phyloP scores from a whole-genome alignment of 352 stramenopile species.

The Phytophthora cryptogea region DNA sequence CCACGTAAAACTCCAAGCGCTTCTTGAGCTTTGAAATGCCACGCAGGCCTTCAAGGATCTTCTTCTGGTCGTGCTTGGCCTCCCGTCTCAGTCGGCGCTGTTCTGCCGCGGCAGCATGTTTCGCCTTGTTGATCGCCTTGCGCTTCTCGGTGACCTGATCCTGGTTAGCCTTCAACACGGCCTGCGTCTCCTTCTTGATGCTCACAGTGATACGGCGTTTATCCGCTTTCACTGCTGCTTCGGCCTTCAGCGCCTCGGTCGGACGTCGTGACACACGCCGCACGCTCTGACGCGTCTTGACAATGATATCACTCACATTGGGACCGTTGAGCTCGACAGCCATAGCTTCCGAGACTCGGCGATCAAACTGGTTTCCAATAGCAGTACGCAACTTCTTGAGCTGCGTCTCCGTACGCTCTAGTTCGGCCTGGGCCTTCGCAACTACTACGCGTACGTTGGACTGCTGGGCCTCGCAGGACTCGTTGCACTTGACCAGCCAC shows the following conservation, averaged over 20 bases:
- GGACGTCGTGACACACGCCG: slow-evolving; percentile 24
- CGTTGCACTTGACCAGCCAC: slow-evolving; percentile 64
- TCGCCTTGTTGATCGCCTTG: slow-evolving; percentile 45
- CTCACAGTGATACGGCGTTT: slow-evolving; percentile 48
- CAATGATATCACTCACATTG: slow-evolving; percentile 26
- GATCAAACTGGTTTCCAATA: slow-evolving; percentile 65
- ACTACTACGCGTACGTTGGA: slow-evolving; percentile 41
- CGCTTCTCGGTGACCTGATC: slow-evolving; percentile 48
- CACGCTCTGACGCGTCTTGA: slow-evolving; percentile 25
- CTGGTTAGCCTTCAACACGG: slow-evolving; percentile 49
- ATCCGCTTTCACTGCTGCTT: slow-evolving; percentile 7
- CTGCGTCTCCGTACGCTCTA: slow-evolving; percentile 60
- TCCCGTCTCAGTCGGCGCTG: slow-evolving; percentile 44
- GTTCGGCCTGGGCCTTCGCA: slow-evolving; percentile 44
- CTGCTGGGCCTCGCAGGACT: slow-evolving; percentile 49
- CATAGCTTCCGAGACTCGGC: slow-evolving; percentile 52
- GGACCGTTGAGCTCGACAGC: slow-evolving; percentile 30
- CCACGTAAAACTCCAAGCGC: slow-evolving; percentile 52
- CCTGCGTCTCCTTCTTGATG: slow-evolving; percentile 61
- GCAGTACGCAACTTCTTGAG: slow-evolving; percentile 59
- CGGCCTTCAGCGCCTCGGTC: slow-evolving; percentile 8
- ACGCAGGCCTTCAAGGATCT: slow-evolving; percentile 45
- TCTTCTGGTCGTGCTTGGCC: slow-evolving; percentile 44
- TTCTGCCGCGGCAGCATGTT: slow-evolving; percentile 34
- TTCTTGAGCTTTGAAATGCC: slow-evolving; percentile 66